Evolutionary conservation across 139 green algal species (phyloP), one percentile per base, ranked within the genome.

Genomic region (Limnomonas spitsbergensis): DNA sequence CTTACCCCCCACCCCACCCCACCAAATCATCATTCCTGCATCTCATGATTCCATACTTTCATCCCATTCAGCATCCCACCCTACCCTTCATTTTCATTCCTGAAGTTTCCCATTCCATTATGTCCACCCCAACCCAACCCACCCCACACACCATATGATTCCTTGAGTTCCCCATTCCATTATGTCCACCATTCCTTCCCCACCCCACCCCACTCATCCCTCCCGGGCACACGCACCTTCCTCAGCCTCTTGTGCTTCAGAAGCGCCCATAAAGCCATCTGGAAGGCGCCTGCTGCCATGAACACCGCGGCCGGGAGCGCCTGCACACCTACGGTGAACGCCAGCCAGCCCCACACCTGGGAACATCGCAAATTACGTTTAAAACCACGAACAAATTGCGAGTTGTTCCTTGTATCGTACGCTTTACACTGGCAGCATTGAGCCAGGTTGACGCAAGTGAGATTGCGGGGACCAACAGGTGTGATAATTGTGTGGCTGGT

Each of bases 191-290:
- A 54, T 6, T 27, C 6, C 42, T 54, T 54, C 42, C 42, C 42
- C 6, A 6, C 42, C 42, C 9, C 42, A 54, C n/a, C n/a, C n/a
- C 6, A 9, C 6, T 27, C 42, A 54, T 54, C 14, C 56, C 56
- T 6, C 6, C 7, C 56, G 14, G 26, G 7, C 56, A 40, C 36
- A 42, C 36, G 35, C 68, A 97, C 87, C 91, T 96, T 95, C 14
- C 74, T 66, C 73, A 99, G 86, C 7, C 96, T 85, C 53, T 76
- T 87, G 86, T 99, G 96, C 91, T 99, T 99, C 61, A 76, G 84
- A 14, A 86, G 67, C 0, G 96, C 96, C 96, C 96, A 99, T 66
- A 90, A 67, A 27, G 80, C 82, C 94, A 97, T 97, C 88, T 97
- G 94, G 14, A 68, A 83, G 7, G 84, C 89, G 4, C 94, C 94